Evolutionary conservation across 768 basidiomycete genomes (phyloP), one percentile per base, ranked within the genome.

Genomic region (Kwoniella dejecticola): DNA sequence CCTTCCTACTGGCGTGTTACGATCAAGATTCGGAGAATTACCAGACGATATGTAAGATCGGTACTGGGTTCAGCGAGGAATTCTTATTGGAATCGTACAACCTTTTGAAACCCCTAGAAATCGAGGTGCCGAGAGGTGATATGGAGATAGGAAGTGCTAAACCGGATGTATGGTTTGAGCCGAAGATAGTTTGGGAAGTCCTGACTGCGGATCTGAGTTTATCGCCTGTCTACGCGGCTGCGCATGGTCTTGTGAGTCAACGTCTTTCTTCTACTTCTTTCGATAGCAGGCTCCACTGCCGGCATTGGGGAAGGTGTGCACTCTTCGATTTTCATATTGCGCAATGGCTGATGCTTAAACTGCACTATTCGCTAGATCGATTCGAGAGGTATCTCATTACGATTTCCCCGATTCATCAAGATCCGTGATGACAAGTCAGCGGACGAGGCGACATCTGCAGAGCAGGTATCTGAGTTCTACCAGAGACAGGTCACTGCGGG

Each of bases 21-120:
- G 96, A 99, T 77, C 82, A 87, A 58, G 96, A 98, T 68, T 84
- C 89, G 19, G 95, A 97, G 78, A 89, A 90, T 75, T 98, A 85
- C 77, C 96, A 99, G 74, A 93, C 94, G 3, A 92, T 98, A 53
- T 98, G 96, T 84, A 99, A 99, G 79, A 96, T 99, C 68, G 96
- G 96, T 8, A 99, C 96, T 0, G 96, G 96, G 1, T 98, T 99
- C 81, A 90, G 89, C 58, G 96, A 99, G 70, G 96, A 98, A 75
- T 83, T 85, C 60, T 79, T 99, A 31, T 86, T 89, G 72, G 79
- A 83, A 15, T 90, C 95, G 71, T 89, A 88, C 79, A 85, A 89
- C n/a, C 81, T 84, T 3, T 83, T 99, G 26, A 87, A 89, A 38
- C 75, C 70, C 2, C 66, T 80, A 64, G 87, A 91, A 13, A 83